These are phyloP conservation scores for Kwoniella sp. DNA, from an alignment of 768 basidiomycete species.

Conservation along the genomic window DNA sequence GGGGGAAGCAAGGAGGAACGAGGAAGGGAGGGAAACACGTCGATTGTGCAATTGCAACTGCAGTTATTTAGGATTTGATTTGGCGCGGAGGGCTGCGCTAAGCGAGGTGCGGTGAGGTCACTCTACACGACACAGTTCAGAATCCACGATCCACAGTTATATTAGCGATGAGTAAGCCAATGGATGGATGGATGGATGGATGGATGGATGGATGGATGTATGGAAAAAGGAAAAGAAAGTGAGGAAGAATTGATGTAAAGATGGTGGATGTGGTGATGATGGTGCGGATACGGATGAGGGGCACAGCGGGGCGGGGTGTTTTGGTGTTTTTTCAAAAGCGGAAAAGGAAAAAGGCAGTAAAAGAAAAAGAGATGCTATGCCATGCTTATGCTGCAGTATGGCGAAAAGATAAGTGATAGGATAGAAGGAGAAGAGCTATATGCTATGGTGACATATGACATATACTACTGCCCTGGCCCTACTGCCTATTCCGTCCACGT, in stretches of 20 bases:
- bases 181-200: not conserved
- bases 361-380: not conserved
- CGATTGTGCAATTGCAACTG: not conserved
- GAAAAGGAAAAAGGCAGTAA: not conserved
- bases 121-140: too few relatives aligned
- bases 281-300: conserved; percentile 3
- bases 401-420: not conserved
- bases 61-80: not conserved
- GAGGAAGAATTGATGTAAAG: not conserved
- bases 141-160: too few relatives aligned
- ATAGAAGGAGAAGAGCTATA: not conserved
- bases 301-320: conserved; percentile 1
- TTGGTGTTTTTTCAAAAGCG: too few relatives aligned
- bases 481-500: conserved; percentile 2
- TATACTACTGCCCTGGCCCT: not conserved
- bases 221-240: not conserved
- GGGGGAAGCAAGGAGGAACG: not conserved
- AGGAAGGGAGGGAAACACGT: not conserved
- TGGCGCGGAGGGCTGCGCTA: not conserved
- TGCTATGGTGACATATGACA: not conserved
- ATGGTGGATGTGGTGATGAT: not conserved
- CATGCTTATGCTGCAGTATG: too few relatives aligned
- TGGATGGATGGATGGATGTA: not conserved
- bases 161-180: not conserved
- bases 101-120: not conserved